Conservation (phyloP, 169 alveolate species). For the Cryptosporidium ubiquitum region DNA sequence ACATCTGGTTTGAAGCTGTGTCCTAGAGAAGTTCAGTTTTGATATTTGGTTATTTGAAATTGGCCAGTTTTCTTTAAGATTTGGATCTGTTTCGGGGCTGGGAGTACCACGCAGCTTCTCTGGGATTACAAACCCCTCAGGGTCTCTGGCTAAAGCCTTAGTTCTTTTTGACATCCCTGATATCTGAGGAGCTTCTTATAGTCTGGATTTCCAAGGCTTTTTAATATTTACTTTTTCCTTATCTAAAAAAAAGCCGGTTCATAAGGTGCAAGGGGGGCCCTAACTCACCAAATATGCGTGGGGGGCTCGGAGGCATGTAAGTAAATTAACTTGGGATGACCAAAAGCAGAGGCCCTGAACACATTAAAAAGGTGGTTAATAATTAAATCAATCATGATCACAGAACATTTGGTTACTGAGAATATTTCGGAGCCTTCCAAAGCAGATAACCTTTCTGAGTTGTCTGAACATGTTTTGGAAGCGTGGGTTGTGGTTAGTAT, state of each 20-base stretch:
- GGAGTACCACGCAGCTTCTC: slow-evolving; percentile 23
- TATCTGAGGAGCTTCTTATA: neutral
- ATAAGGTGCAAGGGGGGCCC: slow-evolving; percentile 11
- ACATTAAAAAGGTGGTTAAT: neutral
- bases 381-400: neutral
- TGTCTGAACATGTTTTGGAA: neutral
- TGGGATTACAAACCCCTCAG: slow-evolving; percentile 65
- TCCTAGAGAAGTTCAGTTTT: slow-evolving; percentile 23
- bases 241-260: slow-evolving; percentile 8
- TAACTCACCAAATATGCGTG: slow-evolving; percentile 32
- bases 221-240: neutral
- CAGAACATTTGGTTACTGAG: neutral
- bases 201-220: neutral
- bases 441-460: neutral
- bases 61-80: slow-evolving; percentile 32
- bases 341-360: neutral
- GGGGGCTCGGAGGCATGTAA: slow-evolving; percentile 36
- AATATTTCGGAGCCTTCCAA: neutral
- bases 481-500: neutral
- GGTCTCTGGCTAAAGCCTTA: slow-evolving; percentile 34
- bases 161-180: slow-evolving; percentile 27
- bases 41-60: neutral
- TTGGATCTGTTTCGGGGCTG: neutral
- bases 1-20: slow-evolving; percentile 60
- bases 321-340: slow-evolving; percentile 33